Evolutionary conservation across 108 stramenopile genomes (phyloP).

Genomic region (Skeletonema tropicum): DNA sequence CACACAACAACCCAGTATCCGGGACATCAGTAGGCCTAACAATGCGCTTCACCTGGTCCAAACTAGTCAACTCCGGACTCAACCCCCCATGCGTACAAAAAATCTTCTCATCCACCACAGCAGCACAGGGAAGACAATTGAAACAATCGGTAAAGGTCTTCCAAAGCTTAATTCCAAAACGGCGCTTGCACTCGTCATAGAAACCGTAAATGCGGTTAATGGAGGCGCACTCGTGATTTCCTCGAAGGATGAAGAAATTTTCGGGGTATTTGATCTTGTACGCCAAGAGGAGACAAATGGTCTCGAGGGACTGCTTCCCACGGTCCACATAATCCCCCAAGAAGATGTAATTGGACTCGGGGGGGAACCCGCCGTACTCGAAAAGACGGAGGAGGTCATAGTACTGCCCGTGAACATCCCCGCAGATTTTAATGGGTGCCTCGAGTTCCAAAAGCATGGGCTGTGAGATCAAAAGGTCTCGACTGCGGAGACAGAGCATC

Average conservation of each 20-base stretch:
- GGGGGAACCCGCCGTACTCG: slow-evolving; percentile 98
- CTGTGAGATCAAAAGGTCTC: slow-evolving; percentile 94
- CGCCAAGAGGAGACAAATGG: slow-evolving; percentile 96
- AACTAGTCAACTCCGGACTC: slow-evolving; percentile 93
- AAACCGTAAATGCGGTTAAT: slow-evolving; percentile 99
- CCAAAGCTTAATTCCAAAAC: slow-evolving; percentile 99
- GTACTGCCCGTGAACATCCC: slow-evolving; percentile 97
- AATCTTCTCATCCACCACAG: slow-evolving; percentile 99
- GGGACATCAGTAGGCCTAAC: slow-evolving; percentile 98
- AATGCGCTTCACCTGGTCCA: slow-evolving; percentile 97
- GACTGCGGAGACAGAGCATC: slow-evolving; percentile 90
- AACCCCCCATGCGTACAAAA: slow-evolving; percentile 99
- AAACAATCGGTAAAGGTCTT: slow-evolving; percentile 99
- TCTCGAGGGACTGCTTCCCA: slow-evolving; percentile 97
- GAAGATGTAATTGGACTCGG: slow-evolving; percentile 97
- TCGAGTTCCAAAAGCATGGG: slow-evolving; percentile 98
- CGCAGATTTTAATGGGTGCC: slow-evolving; percentile 99
- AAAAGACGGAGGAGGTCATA: slow-evolving; percentile 97
- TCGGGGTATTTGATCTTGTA: slow-evolving; percentile 99
- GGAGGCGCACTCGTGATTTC: slow-evolving; percentile 99
- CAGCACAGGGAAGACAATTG: slow-evolving; percentile 98
- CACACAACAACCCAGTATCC: slow-evolving; percentile 99
- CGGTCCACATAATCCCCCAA: slow-evolving; percentile 99
- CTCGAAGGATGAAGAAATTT: slow-evolving; percentile 98
- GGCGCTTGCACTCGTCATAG: slow-evolving; percentile 98